Conservation (phyloP, 331 rosid species). For the Rosa hybrid region DNA sequence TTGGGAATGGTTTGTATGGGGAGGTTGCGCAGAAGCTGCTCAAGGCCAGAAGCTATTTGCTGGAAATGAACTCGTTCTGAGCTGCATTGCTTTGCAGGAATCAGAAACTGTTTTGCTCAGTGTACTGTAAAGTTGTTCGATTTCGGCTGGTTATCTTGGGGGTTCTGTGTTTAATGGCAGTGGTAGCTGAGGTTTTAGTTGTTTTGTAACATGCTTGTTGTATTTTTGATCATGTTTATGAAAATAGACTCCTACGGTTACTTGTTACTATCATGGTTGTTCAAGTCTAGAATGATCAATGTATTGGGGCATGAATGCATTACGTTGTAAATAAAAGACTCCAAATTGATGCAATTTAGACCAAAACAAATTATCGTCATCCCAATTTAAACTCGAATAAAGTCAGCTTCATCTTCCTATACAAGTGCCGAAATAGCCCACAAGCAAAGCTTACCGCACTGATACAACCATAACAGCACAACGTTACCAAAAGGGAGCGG, state of each 20-base stretch:
- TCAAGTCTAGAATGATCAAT: neutral
- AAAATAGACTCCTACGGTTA: neutral
- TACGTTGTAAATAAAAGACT: neutral
- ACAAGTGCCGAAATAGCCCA: neutral
- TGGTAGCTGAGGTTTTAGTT: conserved; percentile 6
- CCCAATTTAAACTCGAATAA: neutral
- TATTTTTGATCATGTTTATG: neutral
- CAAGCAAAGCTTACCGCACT: neutral
- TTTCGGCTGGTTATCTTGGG: neutral
- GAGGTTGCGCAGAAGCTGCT: conserved; percentile 39
- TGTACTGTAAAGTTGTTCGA: neutral
- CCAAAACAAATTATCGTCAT: neutral
- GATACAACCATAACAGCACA: neutral
- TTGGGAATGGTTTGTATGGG: conserved; percentile 30
- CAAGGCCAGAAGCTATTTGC: conserved; percentile 31
- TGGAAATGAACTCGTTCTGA: conserved; percentile 51
- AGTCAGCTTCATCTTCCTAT: neutral
- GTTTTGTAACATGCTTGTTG: conserved; percentile 8
- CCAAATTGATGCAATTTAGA: neutral
- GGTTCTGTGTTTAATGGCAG: neutral
- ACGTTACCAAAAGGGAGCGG: neutral
- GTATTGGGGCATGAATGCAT: neutral
- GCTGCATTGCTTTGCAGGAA: neutral
- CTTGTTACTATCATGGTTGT: neutral
- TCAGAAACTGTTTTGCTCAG: neutral